phyloP scores from a whole-genome alignment of 2,329 filamentous ascomycete species.

The Cladophialophora chaetospira region DNA sequence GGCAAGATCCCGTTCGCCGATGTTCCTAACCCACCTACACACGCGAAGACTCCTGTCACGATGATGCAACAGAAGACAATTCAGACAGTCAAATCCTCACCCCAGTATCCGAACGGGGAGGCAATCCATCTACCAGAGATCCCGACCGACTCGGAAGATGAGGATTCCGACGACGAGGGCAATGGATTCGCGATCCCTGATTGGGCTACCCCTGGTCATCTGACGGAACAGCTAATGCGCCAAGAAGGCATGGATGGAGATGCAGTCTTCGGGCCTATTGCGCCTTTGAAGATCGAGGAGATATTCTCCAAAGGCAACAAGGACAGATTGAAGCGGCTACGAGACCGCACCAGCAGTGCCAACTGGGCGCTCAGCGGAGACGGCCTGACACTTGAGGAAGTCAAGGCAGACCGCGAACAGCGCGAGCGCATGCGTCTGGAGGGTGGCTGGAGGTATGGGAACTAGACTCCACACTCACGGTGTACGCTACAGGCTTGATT shows the following conservation, averaged over 20 bases:
- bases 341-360: slow-evolving; percentile 87
- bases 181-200: slow-evolving; percentile 65
- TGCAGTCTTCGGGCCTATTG: slow-evolving; percentile 84
- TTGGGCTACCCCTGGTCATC: slow-evolving; percentile 87
- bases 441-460: slow-evolving; percentile 77
- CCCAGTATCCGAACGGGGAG: slow-evolving; percentile 82
- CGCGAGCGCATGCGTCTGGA: slow-evolving; percentile 78
- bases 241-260: slow-evolving; percentile 86
- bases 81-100: slow-evolving; percentile 61
- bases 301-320: slow-evolving; percentile 84
- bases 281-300: slow-evolving; percentile 90
- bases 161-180: slow-evolving; percentile 65
- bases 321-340: slow-evolving; percentile 82
- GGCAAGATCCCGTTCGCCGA: slow-evolving; percentile 88
- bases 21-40: slow-evolving; percentile 65
- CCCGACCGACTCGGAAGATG: slow-evolving; percentile 88
- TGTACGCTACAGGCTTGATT: background rate
- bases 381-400: slow-evolving; percentile 82
- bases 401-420: slow-evolving; percentile 74
- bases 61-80: slow-evolving; percentile 33
- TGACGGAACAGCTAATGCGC: slow-evolving; percentile 71
- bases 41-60: slow-evolving; percentile 39
- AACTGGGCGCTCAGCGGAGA: slow-evolving; percentile 84
- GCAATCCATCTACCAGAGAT: slow-evolving; percentile 92
- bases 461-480: background rate